Evolutionary conservation across 305 asterid species (phyloP).

Genomic region (Petunia hybrid): DNA sequence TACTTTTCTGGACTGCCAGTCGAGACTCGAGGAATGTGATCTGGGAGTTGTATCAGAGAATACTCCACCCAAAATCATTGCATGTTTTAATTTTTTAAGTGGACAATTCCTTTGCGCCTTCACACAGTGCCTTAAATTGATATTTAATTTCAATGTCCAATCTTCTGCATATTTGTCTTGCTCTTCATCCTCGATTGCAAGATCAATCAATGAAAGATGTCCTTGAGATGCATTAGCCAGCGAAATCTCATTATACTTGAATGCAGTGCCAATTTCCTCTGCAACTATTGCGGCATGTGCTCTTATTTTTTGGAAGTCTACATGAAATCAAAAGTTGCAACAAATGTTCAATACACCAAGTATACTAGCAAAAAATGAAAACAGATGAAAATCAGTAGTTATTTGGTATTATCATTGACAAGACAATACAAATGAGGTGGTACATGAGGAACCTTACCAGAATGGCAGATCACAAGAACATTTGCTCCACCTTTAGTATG

Average conservation of each 20-base stretch:
- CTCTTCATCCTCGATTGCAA: conserved; percentile 71
- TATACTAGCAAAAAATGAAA: conserved; percentile 26
- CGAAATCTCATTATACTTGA: conserved; percentile 62
- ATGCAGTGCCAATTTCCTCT: conserved; percentile 66
- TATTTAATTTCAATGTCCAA: conserved; percentile 78
- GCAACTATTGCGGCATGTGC: conserved; percentile 78
- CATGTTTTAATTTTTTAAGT: conserved; percentile 59
- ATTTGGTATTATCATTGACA: not conserved
- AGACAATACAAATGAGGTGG: not conserved
- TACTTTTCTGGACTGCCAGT: conserved; percentile 81
- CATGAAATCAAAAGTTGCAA: conserved; percentile 36
- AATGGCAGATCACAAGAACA: conserved; percentile 92
- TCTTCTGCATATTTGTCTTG: conserved; percentile 54
- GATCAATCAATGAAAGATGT: conserved; percentile 73
- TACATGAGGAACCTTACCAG: conserved; percentile 58
- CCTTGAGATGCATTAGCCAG: conserved; percentile 63
- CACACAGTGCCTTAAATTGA: conserved; percentile 76
- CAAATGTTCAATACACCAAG: conserved; percentile 37
- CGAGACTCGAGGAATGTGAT: conserved; percentile 46
- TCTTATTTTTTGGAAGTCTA: conserved; percentile 86
- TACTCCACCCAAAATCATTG: conserved; percentile 67
- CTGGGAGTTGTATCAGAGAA: conserved; percentile 49
- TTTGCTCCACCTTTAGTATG: conserved; percentile 78
- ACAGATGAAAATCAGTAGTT: conserved; percentile 5
- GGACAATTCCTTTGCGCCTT: conserved; percentile 66